Base-by-base conservation (phyloP, 345 rosid genomes). In the Linum trigynum region DNA sequence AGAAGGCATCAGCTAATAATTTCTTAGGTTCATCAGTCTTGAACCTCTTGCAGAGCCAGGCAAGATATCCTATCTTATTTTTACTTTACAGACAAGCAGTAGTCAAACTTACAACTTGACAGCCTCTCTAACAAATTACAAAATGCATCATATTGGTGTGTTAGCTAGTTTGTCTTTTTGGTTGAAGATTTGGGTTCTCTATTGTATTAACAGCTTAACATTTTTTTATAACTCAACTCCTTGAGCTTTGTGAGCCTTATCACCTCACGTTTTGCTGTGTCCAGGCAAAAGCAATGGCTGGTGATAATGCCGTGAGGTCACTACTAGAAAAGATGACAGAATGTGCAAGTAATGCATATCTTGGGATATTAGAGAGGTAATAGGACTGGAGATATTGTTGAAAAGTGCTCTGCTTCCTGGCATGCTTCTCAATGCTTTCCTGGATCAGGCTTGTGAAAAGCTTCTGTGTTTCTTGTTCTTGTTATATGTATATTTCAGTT, bases 11-110 rank as follows among this genome's bases (percentile, higher is more conserved):
- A 36, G 81, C 85, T 43, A 85, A 84, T 81, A 80, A 83, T 72
- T 88, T 62, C 76, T 74, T 76, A 32, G 99, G 99, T 79, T 94
- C 97, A 71, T 85, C 86, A 65, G 92, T 90, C 75, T 90, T 94
- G 79, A 90, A 94, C 76, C 92, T 94, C 67, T 79, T 90, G 76
- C 99, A 88, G 83, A 86, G 95, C 80, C 90, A 90, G 97, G 99
- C 88, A 55, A 74, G 50, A 66, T 32, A 23, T 37, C 61, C 32
- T 61, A 14, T 61, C 38, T 40, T 62, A 15, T 56, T 4, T 15
- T 65, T 8, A 9, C 53, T 48, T 9, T 3, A 6, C 11, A 48
- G 53, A 48, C 53, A 48, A 10, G 53, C 9, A 48, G 9, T 48
- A 48, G 53, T 7, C 53, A 48, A 48, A 48, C 14, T 4, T 41